These are phyloP conservation scores for Elsinoe ampelina DNA, from an alignment of 2,329 filamentous ascomycete species.

Conservation along the genomic window DNA sequence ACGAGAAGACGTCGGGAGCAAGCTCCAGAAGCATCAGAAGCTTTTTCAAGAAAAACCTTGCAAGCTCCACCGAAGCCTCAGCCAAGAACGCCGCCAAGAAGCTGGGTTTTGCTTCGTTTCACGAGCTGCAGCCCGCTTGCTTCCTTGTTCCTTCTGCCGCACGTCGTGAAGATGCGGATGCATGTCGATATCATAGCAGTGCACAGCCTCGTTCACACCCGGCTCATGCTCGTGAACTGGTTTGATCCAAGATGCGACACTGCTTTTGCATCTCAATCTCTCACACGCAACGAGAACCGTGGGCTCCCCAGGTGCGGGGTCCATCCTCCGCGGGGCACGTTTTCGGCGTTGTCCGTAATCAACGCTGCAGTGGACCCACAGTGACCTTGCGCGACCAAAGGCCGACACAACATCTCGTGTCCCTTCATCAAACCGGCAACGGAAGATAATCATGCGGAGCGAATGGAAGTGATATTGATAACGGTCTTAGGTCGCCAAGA, in stretches of 20 bases:
- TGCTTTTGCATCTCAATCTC: not conserved
- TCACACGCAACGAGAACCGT: not conserved
- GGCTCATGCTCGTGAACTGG: not conserved
- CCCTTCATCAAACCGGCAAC: too few species aligned
- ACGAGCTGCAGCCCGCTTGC: too few species aligned
- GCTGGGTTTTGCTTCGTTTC: not conserved
- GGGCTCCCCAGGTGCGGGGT: not conserved
- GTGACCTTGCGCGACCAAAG: too few species aligned
- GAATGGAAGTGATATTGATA: too few species aligned
- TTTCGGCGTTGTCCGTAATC: not conserved
- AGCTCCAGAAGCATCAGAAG: not conserved
- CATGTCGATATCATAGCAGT: not conserved
- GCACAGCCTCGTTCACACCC: not conserved
- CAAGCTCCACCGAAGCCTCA: constrained; percentile 1
- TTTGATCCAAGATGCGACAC: not conserved
- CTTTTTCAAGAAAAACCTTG: not conserved
- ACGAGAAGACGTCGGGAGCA: not conserved
- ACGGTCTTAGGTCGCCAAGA: too few species aligned
- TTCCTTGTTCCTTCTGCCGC: too few species aligned
- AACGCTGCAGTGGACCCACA: not conserved
- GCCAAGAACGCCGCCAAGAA: constrained; percentile 1
- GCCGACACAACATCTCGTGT: too few species aligned
- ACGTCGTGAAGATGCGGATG: not conserved
- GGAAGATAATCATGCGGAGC: too few species aligned
- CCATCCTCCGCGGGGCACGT: not conserved